Percentiles rank a stretch among this genome's conserved stretches.
Evolutionary conservation across 2,329 filamentous ascomycete genomes (phyloP).

Genomic region (Ceratocystiopsis brevicomis): DNA sequence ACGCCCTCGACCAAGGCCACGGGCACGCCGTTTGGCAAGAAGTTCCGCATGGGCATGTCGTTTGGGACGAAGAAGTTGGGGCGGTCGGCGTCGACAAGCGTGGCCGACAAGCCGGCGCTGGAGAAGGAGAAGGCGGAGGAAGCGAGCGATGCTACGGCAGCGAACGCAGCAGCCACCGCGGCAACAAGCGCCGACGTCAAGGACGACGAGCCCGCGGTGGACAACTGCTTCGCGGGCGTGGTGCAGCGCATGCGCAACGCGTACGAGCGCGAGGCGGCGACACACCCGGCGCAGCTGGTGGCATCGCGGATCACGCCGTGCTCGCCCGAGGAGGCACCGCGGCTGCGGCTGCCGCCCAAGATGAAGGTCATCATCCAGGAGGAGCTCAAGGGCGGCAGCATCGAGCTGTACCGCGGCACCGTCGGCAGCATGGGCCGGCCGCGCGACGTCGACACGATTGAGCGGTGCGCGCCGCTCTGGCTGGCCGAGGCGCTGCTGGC

Average conservation of each 20-base stretch:
- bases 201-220: conserved; percentile 42
- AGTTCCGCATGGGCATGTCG: conserved; percentile 58
- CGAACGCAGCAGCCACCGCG: background rate
- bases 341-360: conserved; percentile 47
- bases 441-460: conserved; percentile 61
- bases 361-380: conserved; percentile 53
- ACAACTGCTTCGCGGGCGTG: conserved; percentile 55
- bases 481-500: conserved; percentile 70
- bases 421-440: conserved; percentile 48
- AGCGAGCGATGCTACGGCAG: background rate
- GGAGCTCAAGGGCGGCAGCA: conserved; percentile 47
- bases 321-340: conserved; percentile 53
- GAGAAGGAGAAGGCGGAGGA: conserved; percentile 46
- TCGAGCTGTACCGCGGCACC: conserved; percentile 80
- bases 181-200: conserved; percentile 22
- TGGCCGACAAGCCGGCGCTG: conserved; percentile 51
- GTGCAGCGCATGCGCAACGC: conserved; percentile 54
- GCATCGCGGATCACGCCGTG: conserved; percentile 50
- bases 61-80: conserved; percentile 74
- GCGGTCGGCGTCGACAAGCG: conserved; percentile 44
- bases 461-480: conserved; percentile 80
- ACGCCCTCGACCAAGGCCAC: background rate
- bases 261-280: conserved; percentile 49
- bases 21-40: conserved; percentile 45
- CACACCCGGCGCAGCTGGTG: conserved; percentile 32